phyloP scores from a whole-genome alignment of 129 eudicot genomes.

The Lonicera japonica region DNA sequence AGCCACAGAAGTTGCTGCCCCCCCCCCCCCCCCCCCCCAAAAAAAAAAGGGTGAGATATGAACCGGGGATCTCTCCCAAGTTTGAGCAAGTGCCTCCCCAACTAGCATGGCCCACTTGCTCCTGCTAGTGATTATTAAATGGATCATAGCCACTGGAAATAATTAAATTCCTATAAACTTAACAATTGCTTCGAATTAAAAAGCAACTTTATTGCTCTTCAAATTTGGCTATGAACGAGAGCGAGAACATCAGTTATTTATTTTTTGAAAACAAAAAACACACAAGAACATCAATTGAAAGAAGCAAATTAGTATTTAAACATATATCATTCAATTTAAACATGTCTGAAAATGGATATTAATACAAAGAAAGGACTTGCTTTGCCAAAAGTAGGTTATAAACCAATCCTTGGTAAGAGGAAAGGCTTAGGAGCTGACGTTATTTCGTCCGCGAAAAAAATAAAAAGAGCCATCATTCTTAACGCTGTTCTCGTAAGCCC shows the following conservation, averaged over 20 bases:
- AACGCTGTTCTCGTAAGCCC: not conserved
- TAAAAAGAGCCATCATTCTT: not conserved
- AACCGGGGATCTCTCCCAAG: too few species aligned
- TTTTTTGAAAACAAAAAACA: not conserved
- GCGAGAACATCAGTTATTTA: too few species aligned
- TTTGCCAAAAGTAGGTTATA: not conserved
- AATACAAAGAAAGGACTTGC: not conserved
- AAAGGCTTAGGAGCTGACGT: not conserved
- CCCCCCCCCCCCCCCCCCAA: too few species aligned
- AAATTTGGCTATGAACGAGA: not conserved
- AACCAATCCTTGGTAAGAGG: not conserved
- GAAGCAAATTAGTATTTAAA: not conserved
- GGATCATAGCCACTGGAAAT: too few species aligned
- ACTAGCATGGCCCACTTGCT: too few species aligned
- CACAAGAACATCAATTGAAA: not conserved
- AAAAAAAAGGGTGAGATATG: too few species aligned
- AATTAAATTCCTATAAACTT: too few species aligned
- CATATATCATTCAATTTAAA: not conserved
- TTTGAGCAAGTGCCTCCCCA: too few species aligned
- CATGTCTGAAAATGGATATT: too few species aligned
- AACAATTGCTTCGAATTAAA: not conserved
- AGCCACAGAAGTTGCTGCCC: too few species aligned
- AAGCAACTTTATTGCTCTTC: not conserved
- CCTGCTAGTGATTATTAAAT: too few species aligned
- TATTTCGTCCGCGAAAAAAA: not conserved